Evolutionary conservation across 2,329 filamentous ascomycete genomes (phyloP).

Genomic region (Ophiostoma pallidulum): DNA sequence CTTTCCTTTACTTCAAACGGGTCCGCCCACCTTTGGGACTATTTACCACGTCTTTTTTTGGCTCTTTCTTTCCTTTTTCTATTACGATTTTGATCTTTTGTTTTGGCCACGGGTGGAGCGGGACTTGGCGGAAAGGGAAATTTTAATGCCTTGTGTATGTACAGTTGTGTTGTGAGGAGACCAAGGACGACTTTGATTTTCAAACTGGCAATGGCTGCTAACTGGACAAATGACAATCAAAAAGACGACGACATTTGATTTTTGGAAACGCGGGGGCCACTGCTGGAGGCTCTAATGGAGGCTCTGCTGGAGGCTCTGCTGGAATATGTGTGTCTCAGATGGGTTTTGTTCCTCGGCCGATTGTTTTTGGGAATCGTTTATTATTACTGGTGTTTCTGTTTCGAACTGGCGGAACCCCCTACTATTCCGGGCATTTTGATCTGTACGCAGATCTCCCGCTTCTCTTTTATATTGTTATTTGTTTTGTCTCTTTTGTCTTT

Average conservation of each 20-base stretch:
- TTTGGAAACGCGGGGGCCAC: too few species aligned
- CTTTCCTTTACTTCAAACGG: too few species aligned
- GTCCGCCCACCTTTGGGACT: too few species aligned
- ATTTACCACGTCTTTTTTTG: too few species aligned
- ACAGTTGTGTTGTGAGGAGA: neutral
- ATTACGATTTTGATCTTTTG: neutral
- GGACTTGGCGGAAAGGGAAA: too few species aligned
- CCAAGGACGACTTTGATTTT: neutral
- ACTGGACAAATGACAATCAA: neutral
- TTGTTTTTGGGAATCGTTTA: neutral
- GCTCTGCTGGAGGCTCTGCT: too few species aligned
- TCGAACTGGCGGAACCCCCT: constrained; percentile 1
- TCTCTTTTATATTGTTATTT: too few species aligned
- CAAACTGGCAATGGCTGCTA: neutral
- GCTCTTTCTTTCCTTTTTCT: neutral
- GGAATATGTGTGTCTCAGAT: too few species aligned
- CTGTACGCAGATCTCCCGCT: neutral
- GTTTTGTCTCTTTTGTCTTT: too few species aligned
- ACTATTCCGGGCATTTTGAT: neutral
- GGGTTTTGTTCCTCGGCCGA: neutral
- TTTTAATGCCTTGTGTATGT: constrained; percentile 7
- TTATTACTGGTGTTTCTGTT: neutral
- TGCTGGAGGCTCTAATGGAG: too few species aligned
- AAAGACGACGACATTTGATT: too few species aligned
- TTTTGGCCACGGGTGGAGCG: too few species aligned